Evolutionary conservation across 2,329 filamentous ascomycete genomes (phyloP).

Genomic region (Emmonsia crescens): DNA sequence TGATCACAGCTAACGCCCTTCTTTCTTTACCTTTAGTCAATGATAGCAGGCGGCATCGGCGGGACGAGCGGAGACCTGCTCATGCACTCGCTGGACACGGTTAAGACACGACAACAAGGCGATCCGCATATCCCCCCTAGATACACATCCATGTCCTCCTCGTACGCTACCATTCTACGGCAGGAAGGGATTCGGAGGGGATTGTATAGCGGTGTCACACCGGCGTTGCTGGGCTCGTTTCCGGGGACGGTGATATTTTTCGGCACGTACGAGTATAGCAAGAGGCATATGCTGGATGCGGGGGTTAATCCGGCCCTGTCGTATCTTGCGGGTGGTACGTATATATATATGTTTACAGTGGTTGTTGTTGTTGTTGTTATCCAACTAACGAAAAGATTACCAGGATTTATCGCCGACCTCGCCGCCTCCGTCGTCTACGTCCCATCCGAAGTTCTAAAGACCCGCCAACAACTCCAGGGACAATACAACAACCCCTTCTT

Average conservation of each 20-base stretch:
- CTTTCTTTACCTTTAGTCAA: slow-evolving; percentile 49
- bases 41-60: slow-evolving; percentile 88
- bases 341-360: neutral
- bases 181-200: slow-evolving; percentile 82
- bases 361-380: neutral
- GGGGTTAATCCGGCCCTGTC: slow-evolving; percentile 73
- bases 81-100: slow-evolving; percentile 98
- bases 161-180: slow-evolving; percentile 84
- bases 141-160: slow-evolving; percentile 80
- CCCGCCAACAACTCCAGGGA: slow-evolving; percentile 88
- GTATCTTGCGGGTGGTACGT: slow-evolving; percentile 71
- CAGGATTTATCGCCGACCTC: slow-evolving; percentile 85
- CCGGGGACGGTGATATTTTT: slow-evolving; percentile 93
- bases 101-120: slow-evolving; percentile 95
- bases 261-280: slow-evolving; percentile 91
- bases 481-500: slow-evolving; percentile 93
- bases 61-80: slow-evolving; percentile 91
- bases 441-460: slow-evolving; percentile 94
- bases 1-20: slow-evolving; percentile 10
- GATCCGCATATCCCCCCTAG: slow-evolving; percentile 87
- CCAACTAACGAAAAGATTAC: neutral
- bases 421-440: slow-evolving; percentile 91
- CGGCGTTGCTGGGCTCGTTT: slow-evolving; percentile 84
- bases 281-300: slow-evolving; percentile 73
- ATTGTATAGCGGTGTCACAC: slow-evolving; percentile 85